phyloP scores from a whole-genome alignment of 345 rosid species.

The Excoecaria agallocha region DNA sequence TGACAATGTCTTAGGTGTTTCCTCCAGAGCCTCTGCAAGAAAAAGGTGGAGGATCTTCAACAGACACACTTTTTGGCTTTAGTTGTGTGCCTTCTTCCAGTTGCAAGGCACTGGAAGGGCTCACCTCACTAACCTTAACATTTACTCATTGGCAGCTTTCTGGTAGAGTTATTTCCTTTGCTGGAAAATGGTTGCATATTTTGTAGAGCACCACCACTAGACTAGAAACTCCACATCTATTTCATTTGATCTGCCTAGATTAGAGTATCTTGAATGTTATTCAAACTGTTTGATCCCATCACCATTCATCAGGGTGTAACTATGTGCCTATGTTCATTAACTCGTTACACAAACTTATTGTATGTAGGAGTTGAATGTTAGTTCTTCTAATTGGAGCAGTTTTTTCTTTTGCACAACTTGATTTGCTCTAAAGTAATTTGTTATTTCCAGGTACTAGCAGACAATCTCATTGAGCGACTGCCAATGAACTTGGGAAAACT shows the following conservation, averaged over 20 bases:
- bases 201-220: no score
- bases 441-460: conserved; percentile 58
- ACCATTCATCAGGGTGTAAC: not conserved
- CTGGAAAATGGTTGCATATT: no score
- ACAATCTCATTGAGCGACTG: conserved; percentile 63
- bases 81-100: not conserved
- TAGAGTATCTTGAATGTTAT: no score
- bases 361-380: conserved; percentile 5
- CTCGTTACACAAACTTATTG: not conserved
- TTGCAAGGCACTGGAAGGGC: no score
- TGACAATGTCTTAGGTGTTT: not conserved
- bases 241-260: not conserved
- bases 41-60: not conserved
- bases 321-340: not conserved
- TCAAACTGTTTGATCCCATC: not conserved
- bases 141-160: no score
- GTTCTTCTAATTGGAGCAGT: not conserved
- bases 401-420: not conserved
- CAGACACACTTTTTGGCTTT: not conserved
- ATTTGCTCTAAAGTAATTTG: conserved; percentile 7
- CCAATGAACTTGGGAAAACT: conserved; percentile 85
- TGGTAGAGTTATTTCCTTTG: no score
- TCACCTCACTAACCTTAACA: no score
- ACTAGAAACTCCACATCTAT: not conserved
- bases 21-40: not conserved